Base-by-base conservation (phyloP, 805 yeast genomes). In the Schwanniomyces sp. region DNA sequence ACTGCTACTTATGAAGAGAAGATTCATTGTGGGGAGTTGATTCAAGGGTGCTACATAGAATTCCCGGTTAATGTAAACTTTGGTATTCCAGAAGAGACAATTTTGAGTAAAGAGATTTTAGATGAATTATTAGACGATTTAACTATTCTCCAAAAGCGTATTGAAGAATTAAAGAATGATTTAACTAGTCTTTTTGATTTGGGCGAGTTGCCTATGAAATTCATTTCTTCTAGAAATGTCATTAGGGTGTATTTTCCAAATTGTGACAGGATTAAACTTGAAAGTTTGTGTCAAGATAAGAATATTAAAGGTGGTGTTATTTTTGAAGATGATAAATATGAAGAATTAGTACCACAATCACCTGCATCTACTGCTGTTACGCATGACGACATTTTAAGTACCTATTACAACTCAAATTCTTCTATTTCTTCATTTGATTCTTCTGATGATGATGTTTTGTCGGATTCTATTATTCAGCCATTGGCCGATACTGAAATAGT, bases 191-290 rank as follows among this genome's bases (percentile, higher is more conserved):
- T 81, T 34, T 70, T 81, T 49, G 79, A 82, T 27, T 79, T 84
- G 47, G 94, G 94, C 2, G 82, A 83, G 51, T 78, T 83, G 52
- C 90, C 88, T 7, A 70, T 86, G 46, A 72, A 81, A 41, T 65
- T 79, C 45, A 72, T 72, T 40, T 57, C 66, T 34, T 61, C 67
- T 10, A 67, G 72, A 27, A 64, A 63, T 45, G 58, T 67, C 27
- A 56, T 82, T 44, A 69, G 85, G 53, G 80, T 85, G 11, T 85
- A 80, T 60, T 88, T 89, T 67, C 90, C 92, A 29, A 87, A 86
- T 60, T 76, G 86, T 49, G 89, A 86, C 50, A 65, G 75, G 6
- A 69, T 62, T 5, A 81, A 81, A 53, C 79, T 87, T 55, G 85
- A 84, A 55, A 50, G 52, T 17, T 64, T 87, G 49, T 64, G 86